phyloP scores from a whole-genome alignment of 129 eudicot species.

The Pseudognaphalium luteoalbum region DNA sequence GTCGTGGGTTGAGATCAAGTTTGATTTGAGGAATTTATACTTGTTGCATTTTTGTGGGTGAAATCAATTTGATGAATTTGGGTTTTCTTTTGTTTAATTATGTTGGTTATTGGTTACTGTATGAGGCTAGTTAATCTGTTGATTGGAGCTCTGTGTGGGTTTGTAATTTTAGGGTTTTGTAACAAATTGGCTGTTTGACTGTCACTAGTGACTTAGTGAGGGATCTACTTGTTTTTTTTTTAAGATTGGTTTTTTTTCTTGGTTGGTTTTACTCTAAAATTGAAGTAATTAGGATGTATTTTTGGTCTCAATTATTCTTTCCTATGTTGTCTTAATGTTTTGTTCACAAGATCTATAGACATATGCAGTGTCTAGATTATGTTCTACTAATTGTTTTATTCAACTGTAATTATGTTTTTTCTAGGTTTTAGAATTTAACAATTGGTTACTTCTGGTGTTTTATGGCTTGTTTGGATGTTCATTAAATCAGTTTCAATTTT shows the following conservation, averaged over 20 bases:
- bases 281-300: neutral
- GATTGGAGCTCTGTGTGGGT: constrained; percentile 3
- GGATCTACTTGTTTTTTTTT: constrained; percentile 23
- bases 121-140: constrained; percentile 9
- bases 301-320: neutral
- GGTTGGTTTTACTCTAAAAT: neutral
- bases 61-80: constrained; percentile 16
- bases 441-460: neutral
- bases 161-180: constrained; percentile 16
- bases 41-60: constrained; percentile 1
- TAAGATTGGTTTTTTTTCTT: constrained; percentile 10
- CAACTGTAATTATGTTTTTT: constrained; percentile 8
- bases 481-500: constrained; percentile 3
- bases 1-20: constrained; percentile 25
- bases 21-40: constrained; percentile 18
- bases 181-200: constrained; percentile 13
- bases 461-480: constrained; percentile 6
- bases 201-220: constrained; percentile 20
- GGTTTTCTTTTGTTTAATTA: neutral
- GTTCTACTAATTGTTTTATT: constrained; percentile 6
- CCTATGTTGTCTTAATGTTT: neutral
- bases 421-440: constrained; percentile 15
- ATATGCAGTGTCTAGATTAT: constrained; percentile 20
- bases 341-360: constrained; percentile 26
- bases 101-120: neutral